A percentile compares a stretch with the other conserved stretches of the same genome.
Conservation (phyloP, 73 alveolate genomes). For the Paramecium caudatum region DNA sequence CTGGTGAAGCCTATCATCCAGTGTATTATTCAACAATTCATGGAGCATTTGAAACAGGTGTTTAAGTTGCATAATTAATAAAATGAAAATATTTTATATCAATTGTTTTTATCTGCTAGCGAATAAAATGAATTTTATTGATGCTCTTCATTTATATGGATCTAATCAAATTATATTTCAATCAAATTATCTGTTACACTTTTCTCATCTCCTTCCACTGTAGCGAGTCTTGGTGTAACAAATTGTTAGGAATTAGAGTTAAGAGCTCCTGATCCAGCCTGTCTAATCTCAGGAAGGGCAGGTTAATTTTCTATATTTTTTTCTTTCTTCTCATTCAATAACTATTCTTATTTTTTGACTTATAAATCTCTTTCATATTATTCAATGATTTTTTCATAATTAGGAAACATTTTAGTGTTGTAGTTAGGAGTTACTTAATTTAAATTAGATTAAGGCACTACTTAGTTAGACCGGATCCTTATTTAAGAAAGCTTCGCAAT, state of each 20-base stretch:
- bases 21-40: constrained; percentile 22
- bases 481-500: background rate
- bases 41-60: constrained; percentile 52
- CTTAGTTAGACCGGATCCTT: background rate
- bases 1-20: constrained; percentile 66
- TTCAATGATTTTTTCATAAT: background rate
- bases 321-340: no score
- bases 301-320: no score
- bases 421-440: background rate
- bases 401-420: background rate
- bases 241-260: no score
- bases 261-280: no score
- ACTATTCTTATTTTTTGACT: no score
- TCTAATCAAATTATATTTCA: background rate
- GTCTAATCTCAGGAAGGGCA: no score
- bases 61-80: constrained; percentile 37
- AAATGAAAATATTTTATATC: background rate
- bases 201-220: no score
- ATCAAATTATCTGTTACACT: background rate
- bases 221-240: no score
- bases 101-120: background rate
- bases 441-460: background rate
- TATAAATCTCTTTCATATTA: no score
- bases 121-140: background rate
- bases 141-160: background rate